These are phyloP conservation scores for Plectosphaerella cucumerina DNA, from an alignment of 2,329 filamentous ascomycete genomes.

Conservation along the genomic window DNA sequence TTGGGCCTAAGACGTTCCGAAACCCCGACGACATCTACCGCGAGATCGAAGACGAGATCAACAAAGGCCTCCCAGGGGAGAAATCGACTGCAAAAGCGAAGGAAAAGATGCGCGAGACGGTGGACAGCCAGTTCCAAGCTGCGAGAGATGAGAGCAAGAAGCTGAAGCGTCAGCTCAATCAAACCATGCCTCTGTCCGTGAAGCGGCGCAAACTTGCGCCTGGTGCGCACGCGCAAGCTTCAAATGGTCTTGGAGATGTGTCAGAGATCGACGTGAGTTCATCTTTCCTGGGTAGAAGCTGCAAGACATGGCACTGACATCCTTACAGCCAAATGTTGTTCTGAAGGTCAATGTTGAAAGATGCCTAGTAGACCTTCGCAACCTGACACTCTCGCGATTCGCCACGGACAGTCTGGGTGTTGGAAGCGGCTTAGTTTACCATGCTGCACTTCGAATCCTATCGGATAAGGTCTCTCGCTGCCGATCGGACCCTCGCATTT, in stretches of 20 bases:
- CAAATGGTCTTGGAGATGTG: slow-evolving; percentile 27
- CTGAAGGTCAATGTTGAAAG: slow-evolving; percentile 83
- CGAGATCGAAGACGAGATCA: slow-evolving; percentile 61
- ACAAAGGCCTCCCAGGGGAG: slow-evolving; percentile 40
- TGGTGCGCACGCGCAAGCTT: slow-evolving; percentile 33
- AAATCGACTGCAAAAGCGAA: slow-evolving; percentile 55
- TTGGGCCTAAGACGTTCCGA: slow-evolving; percentile 52
- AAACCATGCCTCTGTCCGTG: slow-evolving; percentile 29
- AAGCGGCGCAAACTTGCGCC: slow-evolving; percentile 55
- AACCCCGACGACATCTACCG: slow-evolving; percentile 57
- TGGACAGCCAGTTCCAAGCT: slow-evolving; percentile 49
- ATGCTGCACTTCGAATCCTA: slow-evolving; percentile 64
- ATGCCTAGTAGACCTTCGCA: slow-evolving; percentile 77
- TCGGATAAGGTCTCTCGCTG: slow-evolving; percentile 67
- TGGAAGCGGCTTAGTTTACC: slow-evolving; percentile 75
- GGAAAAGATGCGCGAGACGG: slow-evolving; percentile 53
- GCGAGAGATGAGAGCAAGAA: slow-evolving; percentile 48
- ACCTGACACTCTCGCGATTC: slow-evolving; percentile 69
- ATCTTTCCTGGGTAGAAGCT: neutral
- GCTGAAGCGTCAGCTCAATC: slow-evolving; percentile 48
- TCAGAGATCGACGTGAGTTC: slow-evolving; percentile 50
- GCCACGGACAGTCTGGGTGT: slow-evolving; percentile 67
- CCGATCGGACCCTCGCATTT: slow-evolving; percentile 50
- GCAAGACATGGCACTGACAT: slow-evolving; percentile 1
- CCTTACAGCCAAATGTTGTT: slow-evolving; percentile 62